Percentiles rank a stretch among this genome's conserved stretches.
phyloP scores from a whole-genome alignment of 1,139 yeast species.

The Blastobotrys ciferrii region DNA sequence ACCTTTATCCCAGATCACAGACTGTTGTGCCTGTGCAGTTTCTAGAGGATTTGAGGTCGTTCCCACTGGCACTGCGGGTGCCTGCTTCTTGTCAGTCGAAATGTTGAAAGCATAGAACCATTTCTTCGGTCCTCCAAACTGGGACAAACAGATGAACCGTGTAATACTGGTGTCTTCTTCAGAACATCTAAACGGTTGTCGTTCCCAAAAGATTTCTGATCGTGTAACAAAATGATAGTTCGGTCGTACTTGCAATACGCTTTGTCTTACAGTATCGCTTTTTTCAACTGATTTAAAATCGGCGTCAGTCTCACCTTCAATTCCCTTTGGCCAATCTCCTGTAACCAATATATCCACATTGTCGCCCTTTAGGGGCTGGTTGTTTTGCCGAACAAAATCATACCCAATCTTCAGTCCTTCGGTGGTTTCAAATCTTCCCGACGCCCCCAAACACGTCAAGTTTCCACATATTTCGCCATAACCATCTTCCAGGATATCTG shows the following conservation, averaged over 20 bases:
- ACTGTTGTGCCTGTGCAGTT: neutral
- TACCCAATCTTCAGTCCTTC: slow-evolving; percentile 13
- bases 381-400: neutral
- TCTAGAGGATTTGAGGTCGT: slow-evolving; percentile 3
- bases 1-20: slow-evolving; percentile 3
- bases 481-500: neutral
- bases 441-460: slow-evolving; percentile 9
- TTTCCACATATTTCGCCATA: slow-evolving; percentile 7
- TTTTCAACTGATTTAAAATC: slow-evolving; percentile 10
- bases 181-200: slow-evolving; percentile 26
- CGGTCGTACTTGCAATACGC: slow-evolving; percentile 20
- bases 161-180: slow-evolving; percentile 19
- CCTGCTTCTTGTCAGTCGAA: neutral
- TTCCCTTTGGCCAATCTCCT: slow-evolving; percentile 22
- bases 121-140: slow-evolving; percentile 23
- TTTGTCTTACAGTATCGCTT: slow-evolving; percentile 9
- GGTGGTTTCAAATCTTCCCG: slow-evolving; percentile 7
- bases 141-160: slow-evolving; percentile 30
- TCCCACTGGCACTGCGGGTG: neutral
- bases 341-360: slow-evolving; percentile 23
- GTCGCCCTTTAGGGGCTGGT: neutral
- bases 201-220: slow-evolving; percentile 27
- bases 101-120: slow-evolving; percentile 33
- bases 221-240: slow-evolving; percentile 25
- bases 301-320: slow-evolving; percentile 16